Conservation (phyloP, 805 yeast species). For the Zygoascus bituminiphila region DNA sequence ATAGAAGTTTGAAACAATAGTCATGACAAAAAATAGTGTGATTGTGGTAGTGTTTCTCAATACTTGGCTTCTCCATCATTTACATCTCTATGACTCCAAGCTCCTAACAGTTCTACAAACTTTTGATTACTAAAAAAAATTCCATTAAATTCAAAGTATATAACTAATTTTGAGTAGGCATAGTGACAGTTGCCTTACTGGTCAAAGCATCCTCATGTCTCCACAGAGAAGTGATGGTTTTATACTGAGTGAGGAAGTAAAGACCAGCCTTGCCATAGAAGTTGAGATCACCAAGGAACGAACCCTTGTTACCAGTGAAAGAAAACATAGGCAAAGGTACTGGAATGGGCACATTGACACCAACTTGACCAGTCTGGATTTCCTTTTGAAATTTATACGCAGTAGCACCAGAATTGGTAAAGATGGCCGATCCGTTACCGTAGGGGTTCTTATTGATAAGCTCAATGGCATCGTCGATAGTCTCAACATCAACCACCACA, state of each 20-base stretch:
- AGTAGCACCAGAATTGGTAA: slow-evolving; percentile 61
- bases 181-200: slow-evolving; percentile 48
- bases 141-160: no score
- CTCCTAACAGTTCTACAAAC: no score
- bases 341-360: slow-evolving; percentile 71
- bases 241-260: slow-evolving; percentile 62
- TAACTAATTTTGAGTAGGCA: slow-evolving; percentile 54
- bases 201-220: slow-evolving; percentile 42
- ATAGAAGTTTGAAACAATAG: no score
- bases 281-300: slow-evolving; percentile 71
- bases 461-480: slow-evolving; percentile 60
- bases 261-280: slow-evolving; percentile 74
- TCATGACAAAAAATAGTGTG: no score
- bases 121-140: no score
- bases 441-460: slow-evolving; percentile 53
- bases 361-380: slow-evolving; percentile 69
- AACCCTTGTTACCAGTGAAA: slow-evolving; percentile 67
- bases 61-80: no score
- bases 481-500: slow-evolving; percentile 50
- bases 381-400: slow-evolving; percentile 62
- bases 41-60: no score
- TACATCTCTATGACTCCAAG: no score
- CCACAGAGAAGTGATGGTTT: slow-evolving; percentile 68
- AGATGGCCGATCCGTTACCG: slow-evolving; percentile 66
- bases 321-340: slow-evolving; percentile 78